A percentile compares a stretch with the other conserved stretches of the same genome.
These are phyloP conservation scores for Xylariomycetidae sp. DNA, from an alignment of 2,329 filamentous ascomycete species.

Conservation along the genomic window DNA sequence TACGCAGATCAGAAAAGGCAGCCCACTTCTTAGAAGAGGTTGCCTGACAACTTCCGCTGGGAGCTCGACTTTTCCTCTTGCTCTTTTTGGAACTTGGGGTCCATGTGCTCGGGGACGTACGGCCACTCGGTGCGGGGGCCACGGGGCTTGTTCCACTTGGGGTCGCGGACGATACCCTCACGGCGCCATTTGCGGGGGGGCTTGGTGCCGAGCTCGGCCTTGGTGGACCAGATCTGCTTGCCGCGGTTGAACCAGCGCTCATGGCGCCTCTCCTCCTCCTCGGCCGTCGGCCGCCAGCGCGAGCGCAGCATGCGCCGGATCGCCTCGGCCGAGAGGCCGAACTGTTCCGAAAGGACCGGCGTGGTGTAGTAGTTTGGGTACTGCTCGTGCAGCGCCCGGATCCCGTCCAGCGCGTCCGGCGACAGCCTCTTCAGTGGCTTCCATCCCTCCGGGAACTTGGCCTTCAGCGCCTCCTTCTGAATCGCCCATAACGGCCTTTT, in stretches of 20 bases:
- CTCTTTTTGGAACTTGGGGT: slow-evolving; percentile 17
- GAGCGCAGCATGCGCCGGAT: slow-evolving; percentile 80
- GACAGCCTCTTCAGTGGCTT: slow-evolving; percentile 79
- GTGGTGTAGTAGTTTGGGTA: slow-evolving; percentile 75
- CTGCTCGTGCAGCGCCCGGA: slow-evolving; percentile 72
- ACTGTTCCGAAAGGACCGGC: slow-evolving; percentile 64
- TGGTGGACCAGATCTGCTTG: slow-evolving; percentile 51
- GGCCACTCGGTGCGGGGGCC: slow-evolving; percentile 23
- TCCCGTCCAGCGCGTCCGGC: slow-evolving; percentile 85
- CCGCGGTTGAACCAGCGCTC: slow-evolving; percentile 57
- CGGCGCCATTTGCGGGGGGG: slow-evolving; percentile 55
- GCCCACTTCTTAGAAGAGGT: slow-evolving; percentile 25
- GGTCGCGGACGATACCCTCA: slow-evolving; percentile 44
- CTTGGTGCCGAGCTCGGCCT: slow-evolving; percentile 55
- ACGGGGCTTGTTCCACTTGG: slow-evolving; percentile 32
- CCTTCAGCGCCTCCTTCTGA: slow-evolving; percentile 67
- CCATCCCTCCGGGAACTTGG: slow-evolving; percentile 81
- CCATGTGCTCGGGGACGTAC: slow-evolving; percentile 14
- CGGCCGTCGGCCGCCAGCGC: slow-evolving; percentile 61
- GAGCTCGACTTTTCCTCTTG: slow-evolving; percentile 18
- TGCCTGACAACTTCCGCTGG: slow-evolving; percentile 21
- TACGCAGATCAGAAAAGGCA: too few relatives aligned
- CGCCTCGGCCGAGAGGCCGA: slow-evolving; percentile 80
- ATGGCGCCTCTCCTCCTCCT: slow-evolving; percentile 52
- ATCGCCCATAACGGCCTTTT: slow-evolving; percentile 61